Base-by-base conservation (phyloP, 192 early-diverging fungal genomes). In the Rhizophagus sp. region DNA sequence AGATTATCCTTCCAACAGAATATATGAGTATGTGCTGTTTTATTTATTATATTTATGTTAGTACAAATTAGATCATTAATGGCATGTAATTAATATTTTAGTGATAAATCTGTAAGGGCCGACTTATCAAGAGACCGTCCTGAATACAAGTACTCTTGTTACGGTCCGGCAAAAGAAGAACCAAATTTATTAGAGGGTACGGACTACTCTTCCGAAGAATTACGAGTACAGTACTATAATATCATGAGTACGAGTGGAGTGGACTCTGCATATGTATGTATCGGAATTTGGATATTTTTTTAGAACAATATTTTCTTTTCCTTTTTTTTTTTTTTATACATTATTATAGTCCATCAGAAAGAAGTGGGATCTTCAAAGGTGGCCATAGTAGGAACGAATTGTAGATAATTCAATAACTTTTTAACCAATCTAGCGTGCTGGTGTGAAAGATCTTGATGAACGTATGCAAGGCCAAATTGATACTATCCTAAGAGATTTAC, bases 181-280 rank as follows among this genome's bases (percentile, higher is more conserved):
- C 89, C 90, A 11, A 91, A 85, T 78, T 49, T 91, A 33, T 65
- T 92, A 22, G 83, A 81, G 0, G 90, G 88, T 3, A 91, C 89
- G 4, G 91, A 92, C 76, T 79, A 84, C 52, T 88, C 87, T 50
- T 86, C 85, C 17, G 91, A 92, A 84, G 91, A 92, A 71, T 83
- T 85, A 64, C 82, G 89, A 25, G 39, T 89, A 17, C 80, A 85
- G 11, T 91, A 84, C 65, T 84, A 82, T 66, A 30, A 63, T 39
- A 75, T 81, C 50, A 80, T 71, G 79, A 69, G 78, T 2, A 75
- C 74, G 7, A 27, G 10, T 15, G 84, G 86, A 62, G 78, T 73
- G 36, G 73, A 78, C n/a, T 15, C 41, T n/a, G 22, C 24, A 68
- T 78, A 78, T 49, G 76, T 78, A 78, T 50, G 62, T 33, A 78